Conservation (phyloP, 331 rosid genomes). For the Cucumis variabilis region DNA sequence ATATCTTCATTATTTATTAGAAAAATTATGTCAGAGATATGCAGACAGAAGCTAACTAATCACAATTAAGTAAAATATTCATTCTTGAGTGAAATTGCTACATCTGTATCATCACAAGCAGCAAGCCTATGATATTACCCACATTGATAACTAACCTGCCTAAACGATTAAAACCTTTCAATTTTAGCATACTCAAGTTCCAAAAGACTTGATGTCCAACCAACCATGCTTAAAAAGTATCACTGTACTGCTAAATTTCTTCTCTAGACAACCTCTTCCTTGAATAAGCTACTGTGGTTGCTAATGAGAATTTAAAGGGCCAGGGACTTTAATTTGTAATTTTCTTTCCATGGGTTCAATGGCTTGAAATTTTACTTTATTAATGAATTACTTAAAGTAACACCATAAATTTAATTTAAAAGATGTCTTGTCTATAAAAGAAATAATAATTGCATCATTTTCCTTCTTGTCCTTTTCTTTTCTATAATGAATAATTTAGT, state of each 20-base stretch:
- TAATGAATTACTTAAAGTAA: neutral
- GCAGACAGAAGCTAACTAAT: neutral
- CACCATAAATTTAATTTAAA: neutral
- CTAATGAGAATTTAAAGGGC: constrained; percentile 11
- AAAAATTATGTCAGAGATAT: no score
- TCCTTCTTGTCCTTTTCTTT: neutral
- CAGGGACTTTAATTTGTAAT: neutral
- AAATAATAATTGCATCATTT: neutral
- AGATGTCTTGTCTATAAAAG: neutral
- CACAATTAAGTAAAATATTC: neutral
- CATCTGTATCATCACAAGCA: neutral
- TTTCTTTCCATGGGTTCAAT: neutral
- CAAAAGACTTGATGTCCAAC: neutral
- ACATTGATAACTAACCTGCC: neutral
- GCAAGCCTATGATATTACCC: neutral
- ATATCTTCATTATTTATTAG: no score
- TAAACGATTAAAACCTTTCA: constrained; percentile 1
- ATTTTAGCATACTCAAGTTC: neutral
- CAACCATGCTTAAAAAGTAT: neutral
- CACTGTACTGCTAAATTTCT: neutral
- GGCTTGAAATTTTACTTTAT: neutral
- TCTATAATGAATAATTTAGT: neutral
- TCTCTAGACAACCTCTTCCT: neutral
- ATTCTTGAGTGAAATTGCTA: neutral
- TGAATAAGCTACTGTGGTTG: neutral